phyloP scores from a whole-genome alignment of 768 basidiomycete species.

The Termitomyces sp. region DNA sequence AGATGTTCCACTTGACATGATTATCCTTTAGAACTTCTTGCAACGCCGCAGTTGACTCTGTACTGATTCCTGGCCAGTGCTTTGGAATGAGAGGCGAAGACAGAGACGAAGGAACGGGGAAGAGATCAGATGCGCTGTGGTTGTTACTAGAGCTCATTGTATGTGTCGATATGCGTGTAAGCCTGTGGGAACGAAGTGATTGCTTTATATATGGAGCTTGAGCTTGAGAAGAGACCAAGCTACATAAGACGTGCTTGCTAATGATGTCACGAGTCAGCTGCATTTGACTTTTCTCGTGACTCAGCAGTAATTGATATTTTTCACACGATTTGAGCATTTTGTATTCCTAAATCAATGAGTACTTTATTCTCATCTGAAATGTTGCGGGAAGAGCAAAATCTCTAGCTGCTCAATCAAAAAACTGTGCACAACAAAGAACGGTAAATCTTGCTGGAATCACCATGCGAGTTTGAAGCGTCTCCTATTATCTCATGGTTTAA shows the following conservation, averaged over 20 bases:
- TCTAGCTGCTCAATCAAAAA: neutral
- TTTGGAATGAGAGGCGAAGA: constrained; percentile 20
- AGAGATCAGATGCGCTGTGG: constrained; percentile 15
- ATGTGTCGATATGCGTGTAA: neutral
- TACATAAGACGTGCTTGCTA: neutral
- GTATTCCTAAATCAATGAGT: too few relatives aligned
- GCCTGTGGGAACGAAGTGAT: neutral
- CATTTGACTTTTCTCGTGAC: neutral
- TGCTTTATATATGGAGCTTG: neutral
- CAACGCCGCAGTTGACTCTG: constrained; percentile 26
- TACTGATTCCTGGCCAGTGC: constrained; percentile 28
- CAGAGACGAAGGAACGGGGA: constrained; percentile 26
- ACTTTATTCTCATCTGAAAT: too few relatives aligned
- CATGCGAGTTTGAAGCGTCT: too few relatives aligned
- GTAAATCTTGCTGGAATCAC: neutral
- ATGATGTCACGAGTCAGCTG: neutral
- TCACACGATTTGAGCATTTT: neutral
- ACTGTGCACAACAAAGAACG: too few relatives aligned
- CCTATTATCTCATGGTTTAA: too few relatives aligned
- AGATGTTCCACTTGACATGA: constrained; percentile 41
- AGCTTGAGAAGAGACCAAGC: neutral
- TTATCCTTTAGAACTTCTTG: constrained; percentile 40
- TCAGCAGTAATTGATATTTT: neutral
- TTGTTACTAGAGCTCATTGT: neutral
- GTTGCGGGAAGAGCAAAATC: neutral